Conservation (phyloP, 352 stramenopile species). For the Globisporangium ultimum region DNA sequence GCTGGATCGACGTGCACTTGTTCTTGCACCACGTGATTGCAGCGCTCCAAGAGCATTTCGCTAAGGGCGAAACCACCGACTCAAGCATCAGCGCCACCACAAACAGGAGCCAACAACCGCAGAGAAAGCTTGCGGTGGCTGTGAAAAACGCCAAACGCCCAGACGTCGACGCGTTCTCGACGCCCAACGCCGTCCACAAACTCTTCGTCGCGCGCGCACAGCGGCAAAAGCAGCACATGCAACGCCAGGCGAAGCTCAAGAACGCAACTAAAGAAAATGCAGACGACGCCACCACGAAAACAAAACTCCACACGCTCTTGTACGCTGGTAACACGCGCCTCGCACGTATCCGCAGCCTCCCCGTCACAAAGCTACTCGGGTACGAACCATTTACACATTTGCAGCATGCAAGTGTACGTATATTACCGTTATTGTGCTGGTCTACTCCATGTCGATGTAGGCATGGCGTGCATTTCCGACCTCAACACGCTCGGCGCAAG, state of each 20-base stretch:
- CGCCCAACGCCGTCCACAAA: constrained; percentile 32
- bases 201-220: constrained; percentile 34
- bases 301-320: constrained; percentile 14
- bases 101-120: background rate
- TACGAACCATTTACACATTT: constrained; percentile 8
- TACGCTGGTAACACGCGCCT: constrained; percentile 30
- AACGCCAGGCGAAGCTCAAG: background rate
- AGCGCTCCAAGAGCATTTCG: constrained; percentile 7
- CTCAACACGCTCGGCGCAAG: constrained; percentile 11
- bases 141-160: constrained; percentile 28
- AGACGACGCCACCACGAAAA: background rate
- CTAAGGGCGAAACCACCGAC: too few relatives aligned
- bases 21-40: constrained; percentile 18
- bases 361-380: constrained; percentile 37
- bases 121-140: constrained; percentile 1
- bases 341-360: constrained; percentile 36
- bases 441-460: constrained; percentile 6
- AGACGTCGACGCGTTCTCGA: constrained; percentile 36
- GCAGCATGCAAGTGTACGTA: background rate
- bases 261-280: background rate
- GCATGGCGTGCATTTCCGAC: constrained; percentile 37
- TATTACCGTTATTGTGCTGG: background rate
- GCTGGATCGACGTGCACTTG: constrained; percentile 16
- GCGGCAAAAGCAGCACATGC: background rate
- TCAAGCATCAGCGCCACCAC: background rate